Evolutionary conservation across 2,329 filamentous ascomycete genomes (phyloP), one percentile per base, ranked within the genome.

Genomic region (Penicillium sumatraense): DNA sequence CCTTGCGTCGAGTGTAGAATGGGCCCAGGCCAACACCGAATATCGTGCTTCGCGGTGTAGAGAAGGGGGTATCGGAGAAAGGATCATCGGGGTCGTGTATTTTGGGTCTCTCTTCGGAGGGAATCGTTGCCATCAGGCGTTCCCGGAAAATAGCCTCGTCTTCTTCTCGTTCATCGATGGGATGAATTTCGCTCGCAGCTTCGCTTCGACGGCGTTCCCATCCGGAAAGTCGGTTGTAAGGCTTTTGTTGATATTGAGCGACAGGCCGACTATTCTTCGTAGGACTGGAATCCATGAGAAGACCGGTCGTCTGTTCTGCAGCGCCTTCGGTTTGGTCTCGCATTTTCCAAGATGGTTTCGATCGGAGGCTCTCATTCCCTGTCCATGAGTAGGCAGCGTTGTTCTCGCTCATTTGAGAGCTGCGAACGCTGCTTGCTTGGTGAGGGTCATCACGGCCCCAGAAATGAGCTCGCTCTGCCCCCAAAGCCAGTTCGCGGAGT

Each of bases 141-240:
- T 66, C 63, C 24, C 61, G 54, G 51, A 65, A 56, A 14, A 58
- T 54, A 1, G 76, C 76, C 54, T 84, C 82, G 48, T 86, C 82
- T 58, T 87, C 85, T 55, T 87, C 85, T 11, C 80, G 73, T 65
- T 86, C 83, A 33, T 86, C 84, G 42, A 88, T 88, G 0, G 84
- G 83, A 65, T 86, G 85, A 23, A 88, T 88, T 21, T 78, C 74
- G 3, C 81, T 80, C 27, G 81, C 80, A 7, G 78, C 78, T 16
- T 80, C 77, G 53, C 74, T 79, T 27, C 78, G 71, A 48, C 81
- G 75, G 40, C 72, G 75, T 48, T 83, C 80, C 61, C 80, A 82
- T 18, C 76, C 72, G 3, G 74, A 75, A 44, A 76, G 76, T 5
- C 66, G 57, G 38, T 74, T 57, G 36, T 74, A 75, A 27, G 71